phyloP scores from a whole-genome alignment of 2,329 filamentous ascomycete species.

The Raffaelea arxii region DNA sequence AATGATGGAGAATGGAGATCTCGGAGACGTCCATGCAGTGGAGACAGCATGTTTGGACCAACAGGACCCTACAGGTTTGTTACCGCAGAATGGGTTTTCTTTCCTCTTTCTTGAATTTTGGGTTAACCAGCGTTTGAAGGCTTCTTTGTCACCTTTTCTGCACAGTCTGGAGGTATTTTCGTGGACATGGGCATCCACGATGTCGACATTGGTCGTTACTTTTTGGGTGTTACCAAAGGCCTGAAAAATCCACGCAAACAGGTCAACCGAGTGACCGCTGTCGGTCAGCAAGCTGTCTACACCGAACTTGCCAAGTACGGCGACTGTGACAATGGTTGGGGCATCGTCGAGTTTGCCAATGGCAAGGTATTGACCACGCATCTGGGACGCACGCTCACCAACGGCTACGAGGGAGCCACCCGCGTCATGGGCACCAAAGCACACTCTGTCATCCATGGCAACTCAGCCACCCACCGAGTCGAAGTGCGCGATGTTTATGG shows the following conservation, averaged over 20 bases:
- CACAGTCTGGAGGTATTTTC: no score
- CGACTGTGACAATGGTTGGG: slow-evolving; percentile 23
- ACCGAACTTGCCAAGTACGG: slow-evolving; percentile 19
- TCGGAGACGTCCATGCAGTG: no score
- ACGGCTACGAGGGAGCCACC: slow-evolving; percentile 24
- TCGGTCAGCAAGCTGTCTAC: slow-evolving; percentile 21
- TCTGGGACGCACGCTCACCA: slow-evolving; percentile 23
- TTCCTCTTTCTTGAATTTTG: no score
- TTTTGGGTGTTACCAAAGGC: slow-evolving; percentile 3
- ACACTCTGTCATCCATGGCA: slow-evolving; percentile 5
- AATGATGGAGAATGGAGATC: no score
- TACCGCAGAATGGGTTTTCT: no score
- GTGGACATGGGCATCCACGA: no score
- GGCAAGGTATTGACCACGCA: slow-evolving; percentile 24
- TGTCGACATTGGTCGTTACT: slow-evolving; percentile 7
- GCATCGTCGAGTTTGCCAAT: slow-evolving; percentile 25
- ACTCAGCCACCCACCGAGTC: slow-evolving; percentile 8
- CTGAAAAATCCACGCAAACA: slow-evolving; percentile 21
- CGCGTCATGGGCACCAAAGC: slow-evolving; percentile 25
- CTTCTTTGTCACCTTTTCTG: no score
- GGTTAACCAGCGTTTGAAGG: no score
- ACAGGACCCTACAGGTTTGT: no score
- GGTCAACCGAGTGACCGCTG: slow-evolving; percentile 19
- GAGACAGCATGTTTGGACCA: no score
- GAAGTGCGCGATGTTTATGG: slow-evolving; percentile 7